Conservation (phyloP, 148 eudicot genomes). For the Persicaria maculosa region DNA sequence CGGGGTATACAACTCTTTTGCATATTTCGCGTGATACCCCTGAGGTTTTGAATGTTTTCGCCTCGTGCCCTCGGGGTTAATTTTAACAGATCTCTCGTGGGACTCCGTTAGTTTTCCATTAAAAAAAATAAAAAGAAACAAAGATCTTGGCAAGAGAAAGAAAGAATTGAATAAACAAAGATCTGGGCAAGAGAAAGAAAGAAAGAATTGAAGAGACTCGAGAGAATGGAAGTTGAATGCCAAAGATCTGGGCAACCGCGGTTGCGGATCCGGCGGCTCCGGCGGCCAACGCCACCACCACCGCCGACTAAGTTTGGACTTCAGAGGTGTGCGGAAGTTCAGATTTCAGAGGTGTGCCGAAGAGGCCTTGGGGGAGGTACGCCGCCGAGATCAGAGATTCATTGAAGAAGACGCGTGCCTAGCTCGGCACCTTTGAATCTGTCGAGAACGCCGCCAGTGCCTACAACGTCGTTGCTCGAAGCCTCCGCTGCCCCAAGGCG, state of each 20-base stretch:
- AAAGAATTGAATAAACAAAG: no score
- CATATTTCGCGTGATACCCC: no score
- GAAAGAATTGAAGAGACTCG: no score
- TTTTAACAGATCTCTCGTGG: no score
- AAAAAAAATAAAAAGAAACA: no score
- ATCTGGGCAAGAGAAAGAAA: background rate
- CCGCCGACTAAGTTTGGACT: slow-evolving; percentile 25
- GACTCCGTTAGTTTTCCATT: no score
- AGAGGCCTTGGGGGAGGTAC: slow-evolving; percentile 73
- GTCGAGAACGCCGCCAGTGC: slow-evolving; percentile 70
- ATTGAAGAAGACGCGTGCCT: slow-evolving; percentile 62
- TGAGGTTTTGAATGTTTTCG: no score
- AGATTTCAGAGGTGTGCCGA: slow-evolving; percentile 40
- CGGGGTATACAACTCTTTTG: no score
- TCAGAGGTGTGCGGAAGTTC: slow-evolving; percentile 38
- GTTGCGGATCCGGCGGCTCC: slow-evolving; percentile 20
- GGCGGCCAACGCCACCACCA: slow-evolving; percentile 9
- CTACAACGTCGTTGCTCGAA: slow-evolving; percentile 54
- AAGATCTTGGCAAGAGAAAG: no score
- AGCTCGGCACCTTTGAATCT: slow-evolving; percentile 71
- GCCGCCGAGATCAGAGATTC: slow-evolving; percentile 87
- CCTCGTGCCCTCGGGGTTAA: no score
- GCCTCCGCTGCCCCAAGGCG: slow-evolving; percentile 61
- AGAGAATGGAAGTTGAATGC: no score
- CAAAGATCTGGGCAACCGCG: background rate